Evolutionary conservation across 2,329 filamentous ascomycete species (phyloP).

Genomic region (Penicillium sp.): DNA sequence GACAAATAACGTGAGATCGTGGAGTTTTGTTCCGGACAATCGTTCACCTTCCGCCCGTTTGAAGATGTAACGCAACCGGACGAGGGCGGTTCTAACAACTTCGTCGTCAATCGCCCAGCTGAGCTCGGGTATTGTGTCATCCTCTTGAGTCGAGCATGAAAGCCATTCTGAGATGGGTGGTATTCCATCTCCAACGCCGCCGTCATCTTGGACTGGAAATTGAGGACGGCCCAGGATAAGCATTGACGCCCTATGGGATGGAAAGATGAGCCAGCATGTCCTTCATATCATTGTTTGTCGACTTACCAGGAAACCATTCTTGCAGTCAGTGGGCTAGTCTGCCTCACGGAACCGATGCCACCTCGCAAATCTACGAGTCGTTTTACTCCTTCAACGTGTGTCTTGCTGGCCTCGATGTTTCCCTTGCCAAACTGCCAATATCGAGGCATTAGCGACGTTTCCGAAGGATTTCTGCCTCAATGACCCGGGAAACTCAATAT

Average conservation of each 20-base stretch:
- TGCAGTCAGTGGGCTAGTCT: constrained; percentile 57
- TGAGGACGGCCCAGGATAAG: constrained; percentile 58
- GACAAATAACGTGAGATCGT: constrained; percentile 60
- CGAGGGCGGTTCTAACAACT: constrained; percentile 44
- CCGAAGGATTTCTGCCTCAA: neutral
- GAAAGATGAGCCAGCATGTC: constrained; percentile 5
- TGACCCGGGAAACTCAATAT: rapidly evolving
- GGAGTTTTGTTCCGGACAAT: constrained; percentile 50
- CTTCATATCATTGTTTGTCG: no score
- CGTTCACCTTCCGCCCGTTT: constrained; percentile 33
- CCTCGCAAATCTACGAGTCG: constrained; percentile 55
- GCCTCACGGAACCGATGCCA: constrained; percentile 54
- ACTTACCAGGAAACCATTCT: constrained; percentile 60
- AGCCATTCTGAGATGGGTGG: constrained; percentile 56
- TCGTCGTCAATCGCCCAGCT: constrained; percentile 38
- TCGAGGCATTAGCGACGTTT: neutral
- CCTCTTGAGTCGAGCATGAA: constrained; percentile 28
- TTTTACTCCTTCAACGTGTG: constrained; percentile 58
- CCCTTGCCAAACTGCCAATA: constrained; percentile 56
- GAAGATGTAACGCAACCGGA: constrained; percentile 52
- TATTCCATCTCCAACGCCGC: constrained; percentile 55
- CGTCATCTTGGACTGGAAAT: constrained; percentile 57
- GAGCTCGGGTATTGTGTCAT: constrained; percentile 16
- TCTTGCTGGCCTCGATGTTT: constrained; percentile 48
- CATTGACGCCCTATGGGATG: constrained; percentile 57